These are phyloP conservation scores for Limnanthes douglasii DNA, from an alignment of 345 rosid genomes.

Conservation along the genomic window DNA sequence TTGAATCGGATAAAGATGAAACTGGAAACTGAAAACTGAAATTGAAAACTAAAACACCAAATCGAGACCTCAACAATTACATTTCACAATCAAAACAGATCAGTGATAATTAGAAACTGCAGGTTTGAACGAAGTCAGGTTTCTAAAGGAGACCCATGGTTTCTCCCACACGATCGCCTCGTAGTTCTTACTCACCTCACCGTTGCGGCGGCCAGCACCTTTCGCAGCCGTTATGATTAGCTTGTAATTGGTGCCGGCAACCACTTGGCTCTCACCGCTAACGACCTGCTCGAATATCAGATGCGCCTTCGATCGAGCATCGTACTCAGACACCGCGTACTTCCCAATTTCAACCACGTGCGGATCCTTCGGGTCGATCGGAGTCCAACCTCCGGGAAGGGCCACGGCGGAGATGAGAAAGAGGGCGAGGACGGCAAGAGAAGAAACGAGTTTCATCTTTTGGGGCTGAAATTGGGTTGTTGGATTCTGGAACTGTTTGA, in stretches of 20 bases:
- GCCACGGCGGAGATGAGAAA: conserved; percentile 4
- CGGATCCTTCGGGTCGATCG: conserved; percentile 25
- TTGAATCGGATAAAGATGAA: no score
- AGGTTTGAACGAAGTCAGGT: conserved; percentile 29
- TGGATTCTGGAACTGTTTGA: no score
- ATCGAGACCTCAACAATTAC: no score
- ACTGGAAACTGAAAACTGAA: no score
- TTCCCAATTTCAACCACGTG: conserved; percentile 31
- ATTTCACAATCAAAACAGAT: no score
- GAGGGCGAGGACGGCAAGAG: conserved; percentile 1
- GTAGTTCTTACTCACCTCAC: conserved; percentile 6
- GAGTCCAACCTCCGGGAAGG: conserved; percentile 29
- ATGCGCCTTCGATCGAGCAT: conserved; percentile 2
- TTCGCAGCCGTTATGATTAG: conserved; percentile 18
- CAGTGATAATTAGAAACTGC: not conserved
- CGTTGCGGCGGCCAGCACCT: conserved; percentile 5
- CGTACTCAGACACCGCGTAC: conserved; percentile 31
- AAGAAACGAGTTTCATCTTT: conserved; percentile 4
- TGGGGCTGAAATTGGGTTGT: no score
- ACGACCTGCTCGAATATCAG: conserved; percentile 19
- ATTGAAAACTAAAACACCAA: no score
- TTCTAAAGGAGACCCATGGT: conserved; percentile 20
- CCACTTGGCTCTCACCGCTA: conserved; percentile 38
- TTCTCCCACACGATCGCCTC: conserved; percentile 43
- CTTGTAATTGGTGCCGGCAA: conserved; percentile 32